Percentiles rank a stretch among this genome's conserved stretches.
phyloP scores from a whole-genome alignment of 2,329 filamentous ascomycete species.

The Diaporthe capsici region DNA sequence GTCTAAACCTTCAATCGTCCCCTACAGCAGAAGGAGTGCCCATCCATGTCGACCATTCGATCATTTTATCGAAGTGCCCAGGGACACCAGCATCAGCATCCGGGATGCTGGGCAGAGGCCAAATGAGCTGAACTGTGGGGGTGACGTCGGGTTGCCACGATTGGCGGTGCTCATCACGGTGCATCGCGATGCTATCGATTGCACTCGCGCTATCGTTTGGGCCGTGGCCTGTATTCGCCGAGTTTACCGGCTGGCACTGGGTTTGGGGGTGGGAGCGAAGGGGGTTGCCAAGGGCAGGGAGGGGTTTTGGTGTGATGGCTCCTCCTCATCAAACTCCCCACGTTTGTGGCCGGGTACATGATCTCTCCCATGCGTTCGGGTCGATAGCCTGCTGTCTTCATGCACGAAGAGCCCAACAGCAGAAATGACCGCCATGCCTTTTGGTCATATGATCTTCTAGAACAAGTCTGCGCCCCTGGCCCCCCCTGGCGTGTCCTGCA shows the following conservation, averaged over 20 bases:
- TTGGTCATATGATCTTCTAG: conserved; percentile 37
- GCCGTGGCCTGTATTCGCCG: background rate
- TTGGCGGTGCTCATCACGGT: background rate
- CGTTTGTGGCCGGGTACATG: conserved; percentile 18
- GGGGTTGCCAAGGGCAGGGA: background rate
- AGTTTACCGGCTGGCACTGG: conserved; percentile 9
- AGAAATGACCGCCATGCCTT: conserved; percentile 23
- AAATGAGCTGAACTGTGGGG: background rate
- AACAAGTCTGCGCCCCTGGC: conserved; percentile 32
- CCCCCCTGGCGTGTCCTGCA: background rate
- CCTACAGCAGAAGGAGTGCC: conserved; percentile 8
- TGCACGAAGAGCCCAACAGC: conserved; percentile 24
- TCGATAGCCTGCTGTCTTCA: conserved; percentile 12
- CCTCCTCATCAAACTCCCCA: conserved; percentile 11
- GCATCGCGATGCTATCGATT: conserved; percentile 6
- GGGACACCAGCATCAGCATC: background rate
- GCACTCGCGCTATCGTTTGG: background rate
- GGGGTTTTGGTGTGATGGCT: background rate
- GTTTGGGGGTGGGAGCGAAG: background rate
- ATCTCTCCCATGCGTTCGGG: conserved; percentile 29
- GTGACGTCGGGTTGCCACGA: conserved; percentile 3
- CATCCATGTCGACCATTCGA: background rate
- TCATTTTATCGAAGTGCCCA: background rate
- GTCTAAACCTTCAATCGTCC: conserved; percentile 23
- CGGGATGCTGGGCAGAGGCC: background rate